Base-by-base conservation (phyloP, 83 land plant genomes). In the Diphasiastrum complanatum region DNA sequence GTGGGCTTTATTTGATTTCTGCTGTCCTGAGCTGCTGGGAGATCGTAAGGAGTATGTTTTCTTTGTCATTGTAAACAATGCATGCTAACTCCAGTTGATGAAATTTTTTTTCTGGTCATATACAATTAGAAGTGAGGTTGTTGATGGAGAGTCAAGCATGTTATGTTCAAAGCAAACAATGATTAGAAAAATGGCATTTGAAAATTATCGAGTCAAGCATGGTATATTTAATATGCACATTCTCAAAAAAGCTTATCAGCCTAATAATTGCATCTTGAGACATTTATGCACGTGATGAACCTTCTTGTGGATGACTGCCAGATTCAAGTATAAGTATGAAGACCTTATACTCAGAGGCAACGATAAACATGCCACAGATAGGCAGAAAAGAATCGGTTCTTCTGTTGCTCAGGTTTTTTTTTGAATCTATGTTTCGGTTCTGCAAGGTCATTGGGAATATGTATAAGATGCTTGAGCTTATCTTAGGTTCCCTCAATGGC, bases 1-100 rank as follows among this genome's bases (percentile, higher is more conserved):
- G 70, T 93, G 99, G 99, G 99, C 99, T 40, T 69, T 93, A 38
- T 93, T 85, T 67, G 67, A 85, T 69, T 93, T 93, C 67, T 93
- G 99, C 62, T 86, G 92, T 45, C 99, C 99, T 14, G 82, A 80
- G 20, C 74, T 93, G 22, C 71, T 93, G 38, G 97, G 97, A 52
- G 99, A 89, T 58, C 83, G 85, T 43, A 76, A 81, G 51, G 79
- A 79, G 99, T 93, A 76, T 51, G 81, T 67, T 55, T 5, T 55
- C n/a, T 10, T 32, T 32, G 26, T 24, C 38, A 5, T 6, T 32
- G 31, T 28, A 28, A 32, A 5, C 18, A 10, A 8, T 40, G 43
- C 8, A 40, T 40, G 12, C 8, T 16, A 16, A 40, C 43, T 8
- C 43, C 43, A 40, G 43, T 8, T 16, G 43, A 40, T 40, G 8